Evolutionary conservation across 805 yeast genomes (phyloP), one percentile per base, ranked within the genome.

Genomic region (Nakazawaea holstii): DNA sequence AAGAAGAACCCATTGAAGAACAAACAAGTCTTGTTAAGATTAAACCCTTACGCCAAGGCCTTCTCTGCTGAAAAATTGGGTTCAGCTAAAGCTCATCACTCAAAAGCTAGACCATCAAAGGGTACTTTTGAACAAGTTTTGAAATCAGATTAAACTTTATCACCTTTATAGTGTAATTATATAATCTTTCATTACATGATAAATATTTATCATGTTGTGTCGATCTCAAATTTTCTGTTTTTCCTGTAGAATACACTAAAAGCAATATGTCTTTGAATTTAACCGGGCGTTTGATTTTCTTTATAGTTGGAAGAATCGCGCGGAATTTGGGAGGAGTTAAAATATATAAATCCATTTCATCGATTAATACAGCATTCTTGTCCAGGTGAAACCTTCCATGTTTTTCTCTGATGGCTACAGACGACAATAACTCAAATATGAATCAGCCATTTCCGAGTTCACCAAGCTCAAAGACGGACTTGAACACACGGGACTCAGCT

Each of bases 1-100:
- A 94, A 94, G 97, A 91, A 90, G 92, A 92, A 88, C 91, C 95
- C 97, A 76, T 85, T 90, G 73, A 92, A 89, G 94, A 94, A 94
- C 97, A 91, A 89, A 84, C 96, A 89, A 80, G 92, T 91, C 67
- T 77, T 90, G 72, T 84, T 90, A 74, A 89, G 97, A 82, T 86
- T 94, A 75, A 94, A 94, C 96, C 99, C 99, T 62, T 94, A 94
- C 84, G 98, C 99, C 66, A 89, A 88, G 86, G 95, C 92, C 65
- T 92, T 83, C 79, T 69, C 96, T 66, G 90, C 86, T 73, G 83
- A 89, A 80, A 88, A 88, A 77, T 77, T 84, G 62, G 96, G 95
- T 67, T 82, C 91, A 61, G 75, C 74, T 69, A 87, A 87, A 83
- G 85, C 73, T 70, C 82, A 75, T 61, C 72, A 74, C 72, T 53